Conservation (phyloP, 179 eudicot genomes). For the Heliamphora ciliata region DNA sequence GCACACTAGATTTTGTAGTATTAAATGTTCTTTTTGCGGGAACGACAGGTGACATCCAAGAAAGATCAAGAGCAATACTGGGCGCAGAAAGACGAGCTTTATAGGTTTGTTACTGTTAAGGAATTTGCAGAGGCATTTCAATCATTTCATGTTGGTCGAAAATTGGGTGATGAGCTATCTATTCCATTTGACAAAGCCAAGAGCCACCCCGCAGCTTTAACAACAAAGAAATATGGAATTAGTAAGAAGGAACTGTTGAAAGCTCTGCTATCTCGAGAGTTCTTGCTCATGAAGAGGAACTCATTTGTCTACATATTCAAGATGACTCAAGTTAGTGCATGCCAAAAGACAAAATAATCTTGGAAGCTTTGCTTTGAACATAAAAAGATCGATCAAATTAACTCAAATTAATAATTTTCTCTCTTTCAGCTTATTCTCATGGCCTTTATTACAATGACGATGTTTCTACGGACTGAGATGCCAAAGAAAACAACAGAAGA, state of each 20-base stretch:
- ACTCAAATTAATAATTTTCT: background rate
- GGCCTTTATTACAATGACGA: slow-evolving; percentile 26
- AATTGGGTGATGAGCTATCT: slow-evolving; percentile 17
- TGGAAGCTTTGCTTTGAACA: background rate
- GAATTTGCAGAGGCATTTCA: slow-evolving; percentile 24
- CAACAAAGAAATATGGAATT: slow-evolving; percentile 21
- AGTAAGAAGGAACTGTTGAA: slow-evolving; percentile 23
- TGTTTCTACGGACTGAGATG: slow-evolving; percentile 36
- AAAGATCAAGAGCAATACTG: slow-evolving; percentile 32
- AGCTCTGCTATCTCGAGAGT: slow-evolving; percentile 26
- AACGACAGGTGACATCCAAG: slow-evolving; percentile 24
- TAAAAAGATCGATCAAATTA: background rate
- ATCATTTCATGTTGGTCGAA: slow-evolving; percentile 23
- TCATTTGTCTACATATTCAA: slow-evolving; percentile 33
- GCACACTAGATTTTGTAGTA: no score
- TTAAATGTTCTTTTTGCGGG: slow-evolving; percentile 7
- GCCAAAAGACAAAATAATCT: background rate
- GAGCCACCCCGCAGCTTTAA: slow-evolving; percentile 28
- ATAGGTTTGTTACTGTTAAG: slow-evolving; percentile 17
- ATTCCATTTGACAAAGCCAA: slow-evolving; percentile 25
- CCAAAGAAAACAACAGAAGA: slow-evolving; percentile 20
- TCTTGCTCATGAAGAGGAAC: slow-evolving; percentile 39
- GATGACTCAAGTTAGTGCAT: slow-evolving; percentile 17
- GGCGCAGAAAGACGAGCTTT: slow-evolving; percentile 15
- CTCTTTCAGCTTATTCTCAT: slow-evolving; percentile 27